Evolutionary conservation across 2,329 filamentous ascomycete species (phyloP), one percentile per base, ranked within the genome.

Genomic region (Xylariaceae sp.): DNA sequence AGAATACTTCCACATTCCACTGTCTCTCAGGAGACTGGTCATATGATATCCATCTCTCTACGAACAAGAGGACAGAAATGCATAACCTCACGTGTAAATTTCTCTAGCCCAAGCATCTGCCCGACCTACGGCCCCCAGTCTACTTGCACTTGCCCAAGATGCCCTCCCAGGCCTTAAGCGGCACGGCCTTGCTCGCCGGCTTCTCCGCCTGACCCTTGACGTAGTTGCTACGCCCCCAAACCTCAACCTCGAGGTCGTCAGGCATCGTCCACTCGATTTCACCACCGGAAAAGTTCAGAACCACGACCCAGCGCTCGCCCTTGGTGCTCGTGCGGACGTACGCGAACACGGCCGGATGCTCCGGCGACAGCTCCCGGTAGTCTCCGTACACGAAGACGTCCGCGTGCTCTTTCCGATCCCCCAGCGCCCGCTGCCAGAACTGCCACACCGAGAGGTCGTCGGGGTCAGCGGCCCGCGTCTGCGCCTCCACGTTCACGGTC

Each of bases 341-440:
- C 40, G 63, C 59, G 44, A 57, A 64, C 14, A 69, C 62, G 14
- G 65, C 59, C 1, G 61, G 57, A 20, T 69, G 58, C 12, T 65
- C 62, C 10, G 50, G 59, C 5, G 48, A 49, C 9, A 69, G 45
- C 41, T 68, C 67, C 44, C 81, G 71, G 67, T 84, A 89, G 19
- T 77, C 73, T 5, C 87, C 87, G 62, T 88, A 82, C 1, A 88
- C 80, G 54, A 90, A 83, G 7, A 86, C 69, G 43, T 85, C 79
- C 16, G 77, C 77, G 65, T 85, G 75, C 59, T 79, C 70, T 70
- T 84, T 85, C 44, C 87, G 77, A 44, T 84, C 73, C 51, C 64
- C 66, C 42, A 89, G 72, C 61, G 81, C 78, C 44, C 74, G 70
- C 70, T 81, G 81, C 84, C 86, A 89, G 70, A 87, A 89, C 40